Evolutionary conservation across 1,139 yeast species (phyloP).

Genomic region (Nakaseomyces bracarensis): DNA sequence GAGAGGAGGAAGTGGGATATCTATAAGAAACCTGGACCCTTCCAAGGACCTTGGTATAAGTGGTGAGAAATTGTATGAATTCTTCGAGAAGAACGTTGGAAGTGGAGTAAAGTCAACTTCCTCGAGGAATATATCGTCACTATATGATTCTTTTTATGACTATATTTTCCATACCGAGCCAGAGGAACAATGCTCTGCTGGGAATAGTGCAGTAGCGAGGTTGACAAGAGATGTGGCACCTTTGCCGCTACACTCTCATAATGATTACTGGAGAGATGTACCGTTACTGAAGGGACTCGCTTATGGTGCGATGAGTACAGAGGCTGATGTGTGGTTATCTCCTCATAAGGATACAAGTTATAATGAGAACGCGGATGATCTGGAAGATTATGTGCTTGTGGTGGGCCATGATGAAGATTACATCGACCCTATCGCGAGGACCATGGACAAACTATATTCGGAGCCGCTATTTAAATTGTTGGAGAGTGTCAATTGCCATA

Average conservation of each 20-base stretch:
- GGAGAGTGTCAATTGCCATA: slow-evolving; percentile 33
- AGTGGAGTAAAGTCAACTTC: too few species aligned
- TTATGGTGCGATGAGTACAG: slow-evolving; percentile 54
- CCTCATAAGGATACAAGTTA: slow-evolving; percentile 18
- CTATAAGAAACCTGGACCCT: neutral
- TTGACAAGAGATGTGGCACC: slow-evolving; percentile 43
- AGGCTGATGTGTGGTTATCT: slow-evolving; percentile 63
- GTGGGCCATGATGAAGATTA: slow-evolving; percentile 58
- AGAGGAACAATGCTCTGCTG: slow-evolving; percentile 11
- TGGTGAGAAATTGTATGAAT: neutral
- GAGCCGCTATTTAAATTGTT: slow-evolving; percentile 45
- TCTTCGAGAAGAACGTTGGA: neutral
- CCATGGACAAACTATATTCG: slow-evolving; percentile 46
- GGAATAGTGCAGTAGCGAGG: slow-evolving; percentile 16
- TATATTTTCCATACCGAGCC: slow-evolving; percentile 10
- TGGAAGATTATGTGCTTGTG: slow-evolving; percentile 39
- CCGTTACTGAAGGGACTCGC: slow-evolving; percentile 59
- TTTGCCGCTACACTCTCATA: slow-evolving; percentile 57
- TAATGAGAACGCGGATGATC: slow-evolving; percentile 8
- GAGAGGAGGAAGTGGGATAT: neutral
- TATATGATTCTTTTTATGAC: slow-evolving; percentile 14
- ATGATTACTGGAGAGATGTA: slow-evolving; percentile 60
- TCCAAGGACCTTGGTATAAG: neutral
- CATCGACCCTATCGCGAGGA: slow-evolving; percentile 36
- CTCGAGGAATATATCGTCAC: slow-evolving; percentile 13